Base-by-base conservation (phyloP, 345 rosid genomes). In the Gossypium arboreum region DNA sequence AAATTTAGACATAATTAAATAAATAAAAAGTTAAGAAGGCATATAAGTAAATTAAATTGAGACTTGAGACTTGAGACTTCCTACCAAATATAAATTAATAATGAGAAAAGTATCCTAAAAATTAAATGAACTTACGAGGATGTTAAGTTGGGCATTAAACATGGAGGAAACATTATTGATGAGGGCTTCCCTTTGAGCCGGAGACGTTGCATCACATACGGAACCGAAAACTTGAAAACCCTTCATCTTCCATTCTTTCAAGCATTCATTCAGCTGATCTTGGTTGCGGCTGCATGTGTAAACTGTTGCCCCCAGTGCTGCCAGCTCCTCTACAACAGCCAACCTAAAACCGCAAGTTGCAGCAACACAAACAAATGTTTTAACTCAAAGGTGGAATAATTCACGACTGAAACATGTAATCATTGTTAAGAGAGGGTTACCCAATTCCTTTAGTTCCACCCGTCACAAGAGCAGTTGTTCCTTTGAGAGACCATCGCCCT, bases 321-420 rank as follows among this genome's bases (percentile, higher is more conserved):
- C 86, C 5, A 90, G 76, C 74, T 90, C 92, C 75, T 85, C 92
- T 54, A 90, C 92, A 16, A 85, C 60, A 22, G 90, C 96, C 83
- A 74, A 68, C 81, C 97, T 87, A 27, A 9, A 11, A 43, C 55
- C 18, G 4, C 13, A 6, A 3, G 2, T 11, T 34, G 16, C 15
- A 20, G n/a, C 20, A 68, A 17, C 58, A 45, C 11, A n/a, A 47
- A 12, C 4, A 25, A 29, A 34, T 34, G 41, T 7, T 34, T 39
- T 18, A 50, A 43, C 4, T 22, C 45, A 17, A 63, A 18, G 12
- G 13, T 24, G 58, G 9, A 7, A 54, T 9, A 54, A 13, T 9
- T 1, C 41, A 5, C 41, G 41, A 34, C 34, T 34, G 41, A 34
- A 34, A 34, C 7, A 34, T 34, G 41, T 34, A 34, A 1, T 4